Evolutionary conservation across 1,284 basidiomycete genomes (phyloP).

Genomic region (Lentinus polychrous): DNA sequence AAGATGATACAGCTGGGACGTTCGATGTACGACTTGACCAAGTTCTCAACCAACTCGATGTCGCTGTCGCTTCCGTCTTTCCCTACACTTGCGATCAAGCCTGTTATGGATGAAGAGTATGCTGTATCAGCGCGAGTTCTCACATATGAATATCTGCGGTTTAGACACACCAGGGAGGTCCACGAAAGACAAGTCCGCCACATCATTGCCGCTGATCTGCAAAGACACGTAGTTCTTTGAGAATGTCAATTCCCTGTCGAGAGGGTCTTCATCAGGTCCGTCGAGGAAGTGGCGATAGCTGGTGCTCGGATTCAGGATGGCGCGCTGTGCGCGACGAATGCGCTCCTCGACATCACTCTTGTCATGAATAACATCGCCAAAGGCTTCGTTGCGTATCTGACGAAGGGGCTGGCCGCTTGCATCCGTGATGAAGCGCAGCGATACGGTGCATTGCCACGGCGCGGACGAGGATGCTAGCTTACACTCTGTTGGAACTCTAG

Average conservation of each 20-base stretch:
- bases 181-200: conserved; percentile 41
- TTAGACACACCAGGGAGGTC: conserved; percentile 40
- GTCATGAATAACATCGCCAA: conserved; percentile 44
- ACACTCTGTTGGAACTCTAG: conserved; percentile 66
- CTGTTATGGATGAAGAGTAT: conserved; percentile 25
- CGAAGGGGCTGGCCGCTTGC: conserved; percentile 33
- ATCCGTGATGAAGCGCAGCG: conserved; percentile 34
- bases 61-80: conserved; percentile 29
- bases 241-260: conserved; percentile 32
- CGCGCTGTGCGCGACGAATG: conserved; percentile 58
- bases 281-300: conserved; percentile 32
- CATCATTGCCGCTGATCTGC: conserved; percentile 35
- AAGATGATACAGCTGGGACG: conserved; percentile 61
- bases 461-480: conserved; percentile 38
- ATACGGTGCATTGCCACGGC: conserved; percentile 35
- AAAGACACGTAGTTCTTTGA: conserved; percentile 51
- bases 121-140: neutral
- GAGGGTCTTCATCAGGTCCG: conserved; percentile 24
- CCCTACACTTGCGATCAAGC: conserved; percentile 54
- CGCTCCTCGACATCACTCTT: conserved; percentile 51
- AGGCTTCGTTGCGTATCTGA: conserved; percentile 34
- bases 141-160: neutral
- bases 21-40: conserved; percentile 55
- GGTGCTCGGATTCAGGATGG: conserved; percentile 53
- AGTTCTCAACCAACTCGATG: conserved; percentile 50